Conservation (phyloP, 345 rosid species). For the Anastatica hierochuntica region DNA sequence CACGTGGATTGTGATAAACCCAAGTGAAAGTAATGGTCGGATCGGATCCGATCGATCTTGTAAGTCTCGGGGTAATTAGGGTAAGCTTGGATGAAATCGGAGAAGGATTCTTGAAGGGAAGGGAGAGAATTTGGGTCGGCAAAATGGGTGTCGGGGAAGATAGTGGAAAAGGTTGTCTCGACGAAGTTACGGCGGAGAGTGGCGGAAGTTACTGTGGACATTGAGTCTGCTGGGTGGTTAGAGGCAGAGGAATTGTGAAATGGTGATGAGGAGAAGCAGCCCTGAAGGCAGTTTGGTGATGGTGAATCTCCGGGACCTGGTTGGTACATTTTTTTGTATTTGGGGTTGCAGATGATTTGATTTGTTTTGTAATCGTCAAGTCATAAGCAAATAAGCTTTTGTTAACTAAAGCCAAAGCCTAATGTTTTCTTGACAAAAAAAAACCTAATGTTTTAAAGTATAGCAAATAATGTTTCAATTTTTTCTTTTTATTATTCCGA, state of each 20-base stretch:
- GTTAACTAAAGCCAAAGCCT: conserved; percentile 11
- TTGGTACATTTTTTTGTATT: conserved; percentile 38
- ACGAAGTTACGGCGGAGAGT: conserved; percentile 57
- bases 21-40: conserved; percentile 60
- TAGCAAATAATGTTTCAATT: too few relatives aligned
- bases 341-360: too few relatives aligned
- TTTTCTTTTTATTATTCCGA: too few relatives aligned
- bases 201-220: conserved; percentile 41
- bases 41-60: conserved; percentile 54
- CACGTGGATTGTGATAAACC: conserved; percentile 53
- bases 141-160: conserved; percentile 66
- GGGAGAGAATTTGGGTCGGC: conserved; percentile 80
- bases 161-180: conserved; percentile 43
- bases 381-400: neutral
- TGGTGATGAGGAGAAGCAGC: conserved; percentile 50
- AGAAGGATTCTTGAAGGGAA: conserved; percentile 46
- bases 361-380: conserved; percentile 1
- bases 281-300: conserved; percentile 38
- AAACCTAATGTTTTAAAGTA: conserved; percentile 4
- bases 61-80: conserved; percentile 48
- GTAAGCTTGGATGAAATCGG: conserved; percentile 54
- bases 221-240: conserved; percentile 26
- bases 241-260: conserved; percentile 21
- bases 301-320: conserved; percentile 35
- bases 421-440: too few relatives aligned